A percentile compares a stretch with the other conserved stretches of the same genome.
Evolutionary conservation across 345 rosid species (phyloP).

Genomic region (Lumnitzera racemosa): DNA sequence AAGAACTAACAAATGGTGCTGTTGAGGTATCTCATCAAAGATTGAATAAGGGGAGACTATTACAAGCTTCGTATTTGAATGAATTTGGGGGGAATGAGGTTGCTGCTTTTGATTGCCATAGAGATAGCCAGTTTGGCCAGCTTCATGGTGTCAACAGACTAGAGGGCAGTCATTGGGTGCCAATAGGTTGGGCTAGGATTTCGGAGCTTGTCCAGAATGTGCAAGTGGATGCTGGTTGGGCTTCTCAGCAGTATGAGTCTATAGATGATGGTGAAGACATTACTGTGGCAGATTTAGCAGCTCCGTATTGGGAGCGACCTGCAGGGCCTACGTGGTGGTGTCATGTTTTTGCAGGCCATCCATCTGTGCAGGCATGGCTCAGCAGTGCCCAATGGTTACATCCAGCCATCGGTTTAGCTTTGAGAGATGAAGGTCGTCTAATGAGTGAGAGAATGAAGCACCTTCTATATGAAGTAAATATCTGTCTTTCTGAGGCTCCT

Average conservation of each 20-base stretch:
- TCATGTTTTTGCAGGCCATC: slow-evolving; percentile 60
- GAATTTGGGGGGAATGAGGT: slow-evolving; percentile 18
- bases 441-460: slow-evolving; percentile 94
- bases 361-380: slow-evolving; percentile 59
- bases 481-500: neutral
- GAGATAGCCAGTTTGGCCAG: slow-evolving; percentile 28
- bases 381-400: slow-evolving; percentile 83
- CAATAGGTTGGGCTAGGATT: slow-evolving; percentile 91
- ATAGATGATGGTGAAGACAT: slow-evolving; percentile 50
- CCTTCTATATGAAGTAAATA: slow-evolving; percentile 73
- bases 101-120: slow-evolving; percentile 28
- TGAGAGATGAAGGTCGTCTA: slow-evolving; percentile 79
- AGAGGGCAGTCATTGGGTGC: slow-evolving; percentile 70
- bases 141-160: slow-evolving; percentile 24
- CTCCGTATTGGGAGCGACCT: slow-evolving; percentile 91
- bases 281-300: slow-evolving; percentile 88
- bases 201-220: slow-evolving; percentile 57
- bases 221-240: slow-evolving; percentile 66
- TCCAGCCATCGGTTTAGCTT: slow-evolving; percentile 86
- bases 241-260: slow-evolving; percentile 34
- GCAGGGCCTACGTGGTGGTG: slow-evolving; percentile 98
- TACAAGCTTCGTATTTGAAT: slow-evolving; percentile 15
- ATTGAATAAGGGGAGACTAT: slow-evolving; percentile 15
- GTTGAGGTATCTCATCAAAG: slow-evolving; percentile 19
- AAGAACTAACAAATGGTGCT: slow-evolving; percentile 16